Evolutionary conservation across 192 early-diverging fungal genomes (phyloP).

Genomic region (Rhizophagus clarus): DNA sequence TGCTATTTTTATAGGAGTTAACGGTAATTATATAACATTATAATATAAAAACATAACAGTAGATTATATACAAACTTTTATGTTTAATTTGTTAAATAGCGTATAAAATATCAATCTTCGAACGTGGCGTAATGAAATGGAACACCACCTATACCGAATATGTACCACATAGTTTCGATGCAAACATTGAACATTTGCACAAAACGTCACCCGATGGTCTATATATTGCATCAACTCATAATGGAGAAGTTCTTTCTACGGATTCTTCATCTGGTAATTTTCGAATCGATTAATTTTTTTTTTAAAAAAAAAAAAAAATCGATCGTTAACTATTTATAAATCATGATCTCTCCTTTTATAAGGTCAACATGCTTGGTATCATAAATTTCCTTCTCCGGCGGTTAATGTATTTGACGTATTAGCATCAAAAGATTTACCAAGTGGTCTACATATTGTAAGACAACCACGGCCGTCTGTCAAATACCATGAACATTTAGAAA

Average conservation of each 20-base stretch:
- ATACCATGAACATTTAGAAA: slow-evolving; percentile 45
- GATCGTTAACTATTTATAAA: slow-evolving; percentile 39
- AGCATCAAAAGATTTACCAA: slow-evolving; percentile 40
- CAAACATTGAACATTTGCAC: slow-evolving; percentile 24
- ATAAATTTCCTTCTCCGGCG: slow-evolving; percentile 54
- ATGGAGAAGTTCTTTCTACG: slow-evolving; percentile 39
- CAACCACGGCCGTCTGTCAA: slow-evolving; percentile 36
- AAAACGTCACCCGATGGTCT: slow-evolving; percentile 32
- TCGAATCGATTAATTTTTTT: neutral
- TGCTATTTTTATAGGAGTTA: slow-evolving; percentile 41
- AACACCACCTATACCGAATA: slow-evolving; percentile 49
- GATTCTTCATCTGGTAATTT: slow-evolving; percentile 34
- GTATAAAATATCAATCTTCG: slow-evolving; percentile 63
- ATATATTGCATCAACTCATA: slow-evolving; percentile 43
- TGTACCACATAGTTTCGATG: slow-evolving; percentile 41
- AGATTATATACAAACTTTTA: neutral
- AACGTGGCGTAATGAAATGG: slow-evolving; percentile 37
- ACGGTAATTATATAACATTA: slow-evolving; percentile 39
- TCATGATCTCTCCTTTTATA: slow-evolving; percentile 46
- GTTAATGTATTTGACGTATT: slow-evolving; percentile 61
- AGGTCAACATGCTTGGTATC: slow-evolving; percentile 53
- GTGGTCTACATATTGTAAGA: slow-evolving; percentile 45
- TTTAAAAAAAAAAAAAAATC: neutral
- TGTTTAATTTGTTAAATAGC: slow-evolving; percentile 36
- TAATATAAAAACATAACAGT: neutral